A percentile compares a stretch with the other conserved stretches of the same genome.
Evolutionary conservation across 768 basidiomycete genomes (phyloP).

Genomic region (Gelatoporia subvermispora): DNA sequence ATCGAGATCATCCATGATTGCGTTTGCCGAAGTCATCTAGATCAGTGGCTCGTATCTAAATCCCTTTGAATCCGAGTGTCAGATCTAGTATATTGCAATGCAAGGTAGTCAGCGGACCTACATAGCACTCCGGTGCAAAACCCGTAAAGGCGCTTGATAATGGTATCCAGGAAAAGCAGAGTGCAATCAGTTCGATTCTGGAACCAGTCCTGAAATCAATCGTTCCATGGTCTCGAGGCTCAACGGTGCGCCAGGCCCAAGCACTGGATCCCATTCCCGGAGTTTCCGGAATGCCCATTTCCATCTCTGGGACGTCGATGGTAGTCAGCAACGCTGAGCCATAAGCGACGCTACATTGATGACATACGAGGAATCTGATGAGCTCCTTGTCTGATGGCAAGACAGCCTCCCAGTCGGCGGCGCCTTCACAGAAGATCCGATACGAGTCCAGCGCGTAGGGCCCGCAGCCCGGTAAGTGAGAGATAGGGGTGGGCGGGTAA

Average conservation of each 20-base stretch:
- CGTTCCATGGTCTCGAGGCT: neutral
- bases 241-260: neutral
- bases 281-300: neutral
- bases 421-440: slow-evolving; percentile 54
- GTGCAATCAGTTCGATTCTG: neutral
- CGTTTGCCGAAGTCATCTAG: too few species aligned
- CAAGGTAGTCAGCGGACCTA: too few species aligned
- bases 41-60: too few species aligned
- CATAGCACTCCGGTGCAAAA: too few species aligned
- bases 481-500: slow-evolving; percentile 46
- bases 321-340: too few species aligned
- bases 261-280: neutral
- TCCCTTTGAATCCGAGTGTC: too few species aligned
- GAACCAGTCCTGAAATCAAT: neutral
- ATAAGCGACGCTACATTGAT: too few species aligned
- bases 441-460: slow-evolving; percentile 74
- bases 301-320: neutral
- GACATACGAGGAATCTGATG: slow-evolving; percentile 58
- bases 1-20: too few species aligned
- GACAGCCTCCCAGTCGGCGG: slow-evolving; percentile 58
- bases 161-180: too few species aligned
- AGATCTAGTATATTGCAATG: too few species aligned
- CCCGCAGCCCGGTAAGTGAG: slow-evolving; percentile 61
- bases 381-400: slow-evolving; percentile 68
- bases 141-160: too few species aligned